These are phyloP conservation scores for Nakazawaea holstii DNA, from an alignment of 805 yeast species.

Conservation along the genomic window DNA sequence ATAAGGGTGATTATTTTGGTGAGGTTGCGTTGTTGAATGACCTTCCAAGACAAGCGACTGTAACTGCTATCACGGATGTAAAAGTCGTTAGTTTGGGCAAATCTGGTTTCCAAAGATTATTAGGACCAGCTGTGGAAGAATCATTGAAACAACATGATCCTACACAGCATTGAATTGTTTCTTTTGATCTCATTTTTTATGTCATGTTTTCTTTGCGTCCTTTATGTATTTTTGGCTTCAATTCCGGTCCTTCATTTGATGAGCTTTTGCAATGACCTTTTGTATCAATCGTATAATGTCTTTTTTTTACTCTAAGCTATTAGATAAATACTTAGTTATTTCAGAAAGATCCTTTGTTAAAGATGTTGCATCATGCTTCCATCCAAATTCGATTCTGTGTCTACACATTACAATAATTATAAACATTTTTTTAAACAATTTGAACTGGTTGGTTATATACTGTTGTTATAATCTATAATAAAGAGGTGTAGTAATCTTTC, in stretches of 20 bases:
- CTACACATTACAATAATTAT: no score
- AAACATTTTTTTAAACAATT: no score
- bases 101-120: constrained; percentile 85
- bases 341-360: no score
- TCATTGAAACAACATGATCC: constrained; percentile 86
- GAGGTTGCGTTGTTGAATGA: constrained; percentile 92
- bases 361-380: no score
- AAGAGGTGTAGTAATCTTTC: constrained; percentile 50
- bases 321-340: no score
- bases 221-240: not conserved
- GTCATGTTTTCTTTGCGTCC: not conserved
- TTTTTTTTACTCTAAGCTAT: no score
- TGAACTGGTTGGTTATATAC: not conserved
- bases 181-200: not conserved
- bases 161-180: constrained; percentile 29
- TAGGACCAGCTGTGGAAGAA: constrained; percentile 86
- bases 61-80: constrained; percentile 66
- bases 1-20: constrained; percentile 91
- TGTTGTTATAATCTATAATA: not conserved
- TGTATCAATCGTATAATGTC: not conserved
- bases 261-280: not conserved
- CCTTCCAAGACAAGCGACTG: constrained; percentile 91
- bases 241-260: not conserved
- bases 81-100: constrained; percentile 91
- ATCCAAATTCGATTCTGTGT: no score